These are phyloP conservation scores for Turnera subulata DNA, from an alignment of 345 rosid species.

Conservation along the genomic window DNA sequence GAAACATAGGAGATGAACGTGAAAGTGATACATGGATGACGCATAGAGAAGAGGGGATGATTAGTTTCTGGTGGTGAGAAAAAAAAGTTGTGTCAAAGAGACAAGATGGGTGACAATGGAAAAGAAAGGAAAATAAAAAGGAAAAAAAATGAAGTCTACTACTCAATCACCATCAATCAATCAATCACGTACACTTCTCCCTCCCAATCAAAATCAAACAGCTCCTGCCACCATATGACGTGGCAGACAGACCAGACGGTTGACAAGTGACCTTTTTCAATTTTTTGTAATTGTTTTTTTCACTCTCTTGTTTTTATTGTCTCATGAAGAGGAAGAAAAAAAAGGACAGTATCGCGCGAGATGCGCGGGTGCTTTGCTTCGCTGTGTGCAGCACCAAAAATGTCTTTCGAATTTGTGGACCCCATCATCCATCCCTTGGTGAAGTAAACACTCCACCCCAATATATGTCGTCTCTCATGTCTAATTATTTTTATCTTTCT, in stretches of 20 bases:
- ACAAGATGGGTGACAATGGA: no score
- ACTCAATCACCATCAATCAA: no score
- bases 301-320: not conserved
- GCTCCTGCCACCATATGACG: not conserved
- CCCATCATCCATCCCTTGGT: not conserved
- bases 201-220: no score
- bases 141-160: no score
- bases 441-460: no score
- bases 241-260: slow-evolving; percentile 2
- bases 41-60: no score
- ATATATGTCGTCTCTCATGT: no score
- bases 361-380: slow-evolving; percentile 42
- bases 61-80: not conserved
- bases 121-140: no score
- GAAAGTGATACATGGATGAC: no score
- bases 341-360: slow-evolving; percentile 46
- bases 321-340: not conserved
- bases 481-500: no score
- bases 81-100: not conserved
- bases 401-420: slow-evolving; percentile 2
- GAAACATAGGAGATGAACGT: no score
- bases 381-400: slow-evolving; percentile 2
- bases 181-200: no score
- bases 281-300: not conserved
- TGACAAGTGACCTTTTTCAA: not conserved